These are phyloP conservation scores for Metschnikowia lachancei DNA, from an alignment of 805 yeast genomes.

Conservation along the genomic window DNA sequence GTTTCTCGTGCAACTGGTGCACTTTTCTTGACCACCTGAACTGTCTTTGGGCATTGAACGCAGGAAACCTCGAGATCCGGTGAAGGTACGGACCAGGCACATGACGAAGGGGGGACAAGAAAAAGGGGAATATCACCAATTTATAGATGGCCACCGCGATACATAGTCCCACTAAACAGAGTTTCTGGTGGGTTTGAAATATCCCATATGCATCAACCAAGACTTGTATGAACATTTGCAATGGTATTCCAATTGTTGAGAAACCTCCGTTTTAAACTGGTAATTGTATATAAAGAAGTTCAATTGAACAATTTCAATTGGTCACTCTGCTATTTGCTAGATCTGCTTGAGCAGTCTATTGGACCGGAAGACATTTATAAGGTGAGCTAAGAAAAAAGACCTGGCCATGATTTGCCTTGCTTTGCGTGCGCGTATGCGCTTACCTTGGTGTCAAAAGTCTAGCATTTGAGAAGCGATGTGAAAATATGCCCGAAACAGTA, in stretches of 20 bases:
- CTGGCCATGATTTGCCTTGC: too few relatives aligned
- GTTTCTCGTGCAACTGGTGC: slow-evolving; percentile 48
- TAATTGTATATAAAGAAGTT: too few relatives aligned
- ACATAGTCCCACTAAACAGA: not conserved
- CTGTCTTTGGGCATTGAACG: slow-evolving; percentile 43
- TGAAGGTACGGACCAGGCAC: slow-evolving; percentile 61
- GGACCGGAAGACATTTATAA: too few relatives aligned
- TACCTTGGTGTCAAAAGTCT: too few relatives aligned
- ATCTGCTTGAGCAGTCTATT: too few relatives aligned
- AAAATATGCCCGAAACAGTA: too few relatives aligned
- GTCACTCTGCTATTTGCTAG: too few relatives aligned
- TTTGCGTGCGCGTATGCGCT: too few relatives aligned
- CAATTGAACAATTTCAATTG: too few relatives aligned
- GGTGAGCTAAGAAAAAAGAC: too few relatives aligned
- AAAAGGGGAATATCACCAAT: slow-evolving; percentile 45
- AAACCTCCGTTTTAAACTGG: not conserved
- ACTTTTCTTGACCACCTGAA: slow-evolving; percentile 39
- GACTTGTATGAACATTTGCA: slow-evolving; percentile 1
- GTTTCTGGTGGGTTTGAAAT: not conserved
- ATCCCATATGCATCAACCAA: not conserved
- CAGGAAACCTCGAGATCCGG: slow-evolving; percentile 39
- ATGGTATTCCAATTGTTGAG: too few relatives aligned
- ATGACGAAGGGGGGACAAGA: slow-evolving; percentile 45
- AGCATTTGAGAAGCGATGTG: too few relatives aligned
- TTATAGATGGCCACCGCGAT: slow-evolving; percentile 29